Evolutionary conservation across 2,329 filamentous ascomycete species (phyloP).

Genomic region (Pseudovirgaria hyperparasitica): DNA sequence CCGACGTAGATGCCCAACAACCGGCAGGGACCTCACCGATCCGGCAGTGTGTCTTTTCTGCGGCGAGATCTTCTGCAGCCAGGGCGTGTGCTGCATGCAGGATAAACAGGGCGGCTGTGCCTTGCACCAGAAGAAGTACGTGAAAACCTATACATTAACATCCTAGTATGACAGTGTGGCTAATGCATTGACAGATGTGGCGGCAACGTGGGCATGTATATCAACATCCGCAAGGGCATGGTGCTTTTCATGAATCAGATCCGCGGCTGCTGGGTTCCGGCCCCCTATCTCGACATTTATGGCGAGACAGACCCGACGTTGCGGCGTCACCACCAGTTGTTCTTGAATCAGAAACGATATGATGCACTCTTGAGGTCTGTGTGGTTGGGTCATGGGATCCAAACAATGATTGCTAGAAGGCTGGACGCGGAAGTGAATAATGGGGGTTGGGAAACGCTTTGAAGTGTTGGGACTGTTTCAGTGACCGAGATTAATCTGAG

Average conservation of each 20-base stretch:
- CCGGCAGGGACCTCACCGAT: slow-evolving; percentile 81
- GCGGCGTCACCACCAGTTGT: slow-evolving; percentile 72
- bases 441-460: slow-evolving; percentile 80
- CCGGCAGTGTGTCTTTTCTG: slow-evolving; percentile 89
- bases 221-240: slow-evolving; percentile 93
- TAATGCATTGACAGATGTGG: slow-evolving; percentile 52
- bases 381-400: slow-evolving; percentile 78
- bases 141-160: slow-evolving; percentile 17
- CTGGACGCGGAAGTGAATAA: slow-evolving; percentile 94
- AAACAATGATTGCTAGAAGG: slow-evolving; percentile 78
- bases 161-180: too few species aligned
- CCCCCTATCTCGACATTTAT: slow-evolving; percentile 91
- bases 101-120: slow-evolving; percentile 55
- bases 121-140: slow-evolving; percentile 77
- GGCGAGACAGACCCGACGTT: slow-evolving; percentile 92
- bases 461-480: background rate
- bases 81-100: slow-evolving; percentile 80
- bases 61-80: slow-evolving; percentile 91
- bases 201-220: slow-evolving; percentile 79
- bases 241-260: slow-evolving; percentile 74
- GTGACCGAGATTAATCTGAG: too few species aligned
- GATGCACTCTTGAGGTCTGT: slow-evolving; percentile 75
- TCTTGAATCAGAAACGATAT: slow-evolving; percentile 86
- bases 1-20: slow-evolving; percentile 69
- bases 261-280: slow-evolving; percentile 72